Conservation (phyloP, 2,329 filamentous ascomycete species). For the Penicillium paneum region DNA sequence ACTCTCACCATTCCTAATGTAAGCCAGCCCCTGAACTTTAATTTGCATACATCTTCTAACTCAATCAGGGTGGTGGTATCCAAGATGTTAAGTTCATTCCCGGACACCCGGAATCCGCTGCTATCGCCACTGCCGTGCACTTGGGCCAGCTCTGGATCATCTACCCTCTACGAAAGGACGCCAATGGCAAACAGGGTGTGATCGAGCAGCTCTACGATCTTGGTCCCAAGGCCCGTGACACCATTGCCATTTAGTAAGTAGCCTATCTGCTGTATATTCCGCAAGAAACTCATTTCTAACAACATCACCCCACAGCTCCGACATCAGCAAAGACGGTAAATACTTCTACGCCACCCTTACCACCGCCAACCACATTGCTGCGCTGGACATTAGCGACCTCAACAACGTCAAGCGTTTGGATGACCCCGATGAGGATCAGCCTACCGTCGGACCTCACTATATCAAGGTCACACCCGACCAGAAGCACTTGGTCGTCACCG, state of each 20-base stretch:
- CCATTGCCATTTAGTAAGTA: conserved; percentile 55
- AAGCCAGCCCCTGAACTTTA: conserved; percentile 10
- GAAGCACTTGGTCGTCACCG: conserved; percentile 62
- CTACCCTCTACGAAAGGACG: conserved; percentile 58
- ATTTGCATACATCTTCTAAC: not conserved
- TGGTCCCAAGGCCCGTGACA: conserved; percentile 55
- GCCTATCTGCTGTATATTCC: not conserved
- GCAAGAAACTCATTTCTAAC: not conserved
- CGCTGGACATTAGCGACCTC: conserved; percentile 61
- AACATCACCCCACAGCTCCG: conserved; percentile 41
- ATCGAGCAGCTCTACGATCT: conserved; percentile 59
- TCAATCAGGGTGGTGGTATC: conserved; percentile 52
- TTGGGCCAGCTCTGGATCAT: conserved; percentile 63
- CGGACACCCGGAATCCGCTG: conserved; percentile 56
- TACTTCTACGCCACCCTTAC: conserved; percentile 61
- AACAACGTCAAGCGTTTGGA: conserved; percentile 60
- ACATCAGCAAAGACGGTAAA: conserved; percentile 58
- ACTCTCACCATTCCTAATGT: conserved; percentile 60
- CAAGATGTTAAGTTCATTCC: conserved; percentile 66
- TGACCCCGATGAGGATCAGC: conserved; percentile 57
- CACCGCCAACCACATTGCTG: conserved; percentile 60
- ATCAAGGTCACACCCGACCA: conserved; percentile 63
- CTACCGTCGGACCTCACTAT: conserved; percentile 61
- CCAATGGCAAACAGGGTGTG: conserved; percentile 56
- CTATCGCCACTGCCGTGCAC: conserved; percentile 59